Conservation (phyloP, 1,139 yeast species). For the Sugiyamaella neomexicana region DNA sequence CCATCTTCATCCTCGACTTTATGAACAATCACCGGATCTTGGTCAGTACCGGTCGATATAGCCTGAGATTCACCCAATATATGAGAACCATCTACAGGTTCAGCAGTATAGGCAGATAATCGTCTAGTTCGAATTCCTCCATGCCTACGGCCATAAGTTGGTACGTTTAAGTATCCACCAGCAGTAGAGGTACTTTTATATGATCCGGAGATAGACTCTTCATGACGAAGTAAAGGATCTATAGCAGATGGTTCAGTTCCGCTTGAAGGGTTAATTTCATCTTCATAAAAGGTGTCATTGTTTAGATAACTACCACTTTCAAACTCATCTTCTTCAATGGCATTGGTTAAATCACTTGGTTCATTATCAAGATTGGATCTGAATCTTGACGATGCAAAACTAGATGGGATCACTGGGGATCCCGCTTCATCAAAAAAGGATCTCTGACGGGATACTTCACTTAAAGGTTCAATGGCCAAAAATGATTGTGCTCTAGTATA, state of each 20-base stretch:
- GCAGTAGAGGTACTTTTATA: slow-evolving; percentile 17
- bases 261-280: slow-evolving; percentile 17
- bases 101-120: slow-evolving; percentile 22
- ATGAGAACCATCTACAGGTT: slow-evolving; percentile 28
- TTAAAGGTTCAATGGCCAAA: slow-evolving; percentile 52
- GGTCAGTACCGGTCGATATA: slow-evolving; percentile 45
- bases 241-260: slow-evolving; percentile 10
- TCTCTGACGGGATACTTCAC: slow-evolving; percentile 44
- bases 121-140: slow-evolving; percentile 17
- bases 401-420: slow-evolving; percentile 20
- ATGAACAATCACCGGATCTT: slow-evolving; percentile 58
- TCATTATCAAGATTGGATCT: slow-evolving; percentile 5
- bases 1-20: slow-evolving; percentile 75
- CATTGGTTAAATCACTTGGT: slow-evolving; percentile 25
- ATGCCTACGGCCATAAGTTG: slow-evolving; percentile 11
- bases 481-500: slow-evolving; percentile 75
- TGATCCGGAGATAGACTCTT: slow-evolving; percentile 16
- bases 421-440: slow-evolving; percentile 47
- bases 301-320: slow-evolving; percentile 19
- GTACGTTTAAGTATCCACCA: slow-evolving; percentile 11
- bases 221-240: slow-evolving; percentile 15
- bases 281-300: slow-evolving; percentile 17
- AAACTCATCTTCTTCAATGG: slow-evolving; percentile 18
- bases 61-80: slow-evolving; percentile 34
- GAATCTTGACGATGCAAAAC: slow-evolving; percentile 17